A percentile compares a stretch with the other conserved stretches of the same genome.
Evolutionary conservation across 1,284 basidiomycete species (phyloP).

Genomic region (Sanguinoderma infundibulare): DNA sequence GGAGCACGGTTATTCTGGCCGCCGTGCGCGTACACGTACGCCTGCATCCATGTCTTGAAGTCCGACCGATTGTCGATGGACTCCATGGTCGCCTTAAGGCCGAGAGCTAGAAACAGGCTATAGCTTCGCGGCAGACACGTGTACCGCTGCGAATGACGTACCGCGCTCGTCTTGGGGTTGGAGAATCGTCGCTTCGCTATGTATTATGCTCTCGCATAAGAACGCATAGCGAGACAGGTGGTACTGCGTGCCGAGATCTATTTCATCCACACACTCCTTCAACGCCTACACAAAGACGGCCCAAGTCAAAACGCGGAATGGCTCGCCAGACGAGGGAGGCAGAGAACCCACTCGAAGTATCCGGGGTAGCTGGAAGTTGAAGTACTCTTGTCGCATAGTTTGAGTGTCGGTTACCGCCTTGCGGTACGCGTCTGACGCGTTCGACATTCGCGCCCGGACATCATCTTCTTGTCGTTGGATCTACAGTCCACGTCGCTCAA

Average conservation of each 20-base stretch:
- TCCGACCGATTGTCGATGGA: slow-evolving; percentile 93
- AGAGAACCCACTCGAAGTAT: slow-evolving; percentile 80
- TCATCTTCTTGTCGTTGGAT: slow-evolving; percentile 96
- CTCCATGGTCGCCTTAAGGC: slow-evolving; percentile 88
- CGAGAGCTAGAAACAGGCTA: slow-evolving; percentile 51
- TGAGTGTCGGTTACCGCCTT: slow-evolving; percentile 94
- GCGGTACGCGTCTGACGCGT: slow-evolving; percentile 87
- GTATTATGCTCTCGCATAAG: slow-evolving; percentile 88
- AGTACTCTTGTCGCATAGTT: slow-evolving; percentile 92
- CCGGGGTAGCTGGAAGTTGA: slow-evolving; percentile 94
- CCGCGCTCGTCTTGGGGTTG: slow-evolving; percentile 72
- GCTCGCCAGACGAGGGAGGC: not conserved
- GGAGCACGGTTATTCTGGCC: slow-evolving; percentile 65
- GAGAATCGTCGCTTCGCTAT: slow-evolving; percentile 87
- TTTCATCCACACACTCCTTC: slow-evolving; percentile 95
- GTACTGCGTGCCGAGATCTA: slow-evolving; percentile 96
- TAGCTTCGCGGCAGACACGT: not conserved
- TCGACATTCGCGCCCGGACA: slow-evolving; percentile 83
- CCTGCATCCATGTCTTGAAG: slow-evolving; percentile 97
- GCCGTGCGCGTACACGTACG: slow-evolving; percentile 88
- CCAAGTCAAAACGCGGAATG: slow-evolving; percentile 1
- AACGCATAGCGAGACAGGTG: slow-evolving; percentile 95
- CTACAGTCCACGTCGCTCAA: slow-evolving; percentile 43
- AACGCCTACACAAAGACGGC: slow-evolving; percentile 60
- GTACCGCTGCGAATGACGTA: not conserved